phyloP scores from a whole-genome alignment of 805 yeast genomes.

The Middelhovenomyces tepae region DNA sequence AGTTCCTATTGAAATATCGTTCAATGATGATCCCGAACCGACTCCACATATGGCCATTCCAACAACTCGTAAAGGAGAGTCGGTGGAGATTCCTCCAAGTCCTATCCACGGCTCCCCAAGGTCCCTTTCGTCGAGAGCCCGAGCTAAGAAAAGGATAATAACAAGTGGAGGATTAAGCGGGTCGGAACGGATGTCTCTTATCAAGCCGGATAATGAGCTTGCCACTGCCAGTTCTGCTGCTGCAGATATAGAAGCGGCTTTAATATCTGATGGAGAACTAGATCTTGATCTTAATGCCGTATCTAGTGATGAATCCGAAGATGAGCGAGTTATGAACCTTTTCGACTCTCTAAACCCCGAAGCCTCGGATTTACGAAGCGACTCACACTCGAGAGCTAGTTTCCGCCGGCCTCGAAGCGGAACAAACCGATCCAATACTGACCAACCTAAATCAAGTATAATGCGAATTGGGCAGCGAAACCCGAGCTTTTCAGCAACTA shows the following conservation, averaged over 20 bases:
- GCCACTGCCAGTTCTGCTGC: neutral
- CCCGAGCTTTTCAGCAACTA: conserved; percentile 11
- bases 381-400: no score
- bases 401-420: conserved; percentile 18
- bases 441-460: conserved; percentile 6
- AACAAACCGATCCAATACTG: conserved; percentile 13
- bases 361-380: no score
- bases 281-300: conserved; percentile 1
- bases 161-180: no score
- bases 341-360: no score
- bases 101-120: no score
- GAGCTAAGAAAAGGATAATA: no score
- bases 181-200: no score
- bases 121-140: no score
- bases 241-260: neutral
- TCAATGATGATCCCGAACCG: conserved; percentile 35
- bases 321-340: neutral
- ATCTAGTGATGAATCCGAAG: neutral
- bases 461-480: conserved; percentile 17
- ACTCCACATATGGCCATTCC: conserved; percentile 75
- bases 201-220: no score
- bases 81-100: conserved; percentile 55
- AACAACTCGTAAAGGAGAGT: conserved; percentile 69
- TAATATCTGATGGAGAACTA: neutral
- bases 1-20: conserved; percentile 17